Base-by-base conservation (phyloP, 805 yeast species). In the Candida hispaniensis region DNA sequence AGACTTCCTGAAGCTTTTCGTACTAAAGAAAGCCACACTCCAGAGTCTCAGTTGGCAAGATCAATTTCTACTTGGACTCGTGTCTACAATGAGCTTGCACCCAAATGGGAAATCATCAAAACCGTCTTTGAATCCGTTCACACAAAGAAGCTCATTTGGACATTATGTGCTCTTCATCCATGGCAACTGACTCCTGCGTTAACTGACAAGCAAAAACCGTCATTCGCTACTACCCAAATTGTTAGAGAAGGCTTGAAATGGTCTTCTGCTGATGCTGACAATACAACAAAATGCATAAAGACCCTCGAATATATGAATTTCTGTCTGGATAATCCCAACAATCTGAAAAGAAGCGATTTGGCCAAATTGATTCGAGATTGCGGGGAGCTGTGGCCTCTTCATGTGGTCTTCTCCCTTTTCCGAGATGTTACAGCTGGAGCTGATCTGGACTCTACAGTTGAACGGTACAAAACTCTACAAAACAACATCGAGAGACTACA, bases 211-310 rank as follows among this genome's bases (percentile, higher is more conserved):
- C 54, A 55, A 29, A 49, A 52, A 24, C 45, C 43, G 7, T 45
- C 43, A 5, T 56, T 52, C 34, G 75, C 73, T 1, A 58, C 67
- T 1, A 70, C 66, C 27, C 47, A 67, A 21, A 64, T 79, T 6
- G 54, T 80, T 18, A 67, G 71, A 44, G 83, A 79, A 40, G 88
- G 93, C 0, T 52, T 86, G 19, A 76, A 79, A 49, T 64, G 71
- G 39, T 73, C 83, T 6, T 66, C 67, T 36, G 58, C 56, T 30
- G 76, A 72, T 27, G 70, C 71, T 11, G 75, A 67, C 2, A 55
- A 60, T 11, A 68, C 73, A 1, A 51, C 73, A 1, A 55, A 57
- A 22, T 20, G 22, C 8, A 55, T 75, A 17, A 59, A 72, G 2
- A 56, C 58, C 6, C 50, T 55, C 1, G 47, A 48, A 7, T 45